Conservation (phyloP, 108 stramenopile genomes). For the Skeletonema menzelii region DNA sequence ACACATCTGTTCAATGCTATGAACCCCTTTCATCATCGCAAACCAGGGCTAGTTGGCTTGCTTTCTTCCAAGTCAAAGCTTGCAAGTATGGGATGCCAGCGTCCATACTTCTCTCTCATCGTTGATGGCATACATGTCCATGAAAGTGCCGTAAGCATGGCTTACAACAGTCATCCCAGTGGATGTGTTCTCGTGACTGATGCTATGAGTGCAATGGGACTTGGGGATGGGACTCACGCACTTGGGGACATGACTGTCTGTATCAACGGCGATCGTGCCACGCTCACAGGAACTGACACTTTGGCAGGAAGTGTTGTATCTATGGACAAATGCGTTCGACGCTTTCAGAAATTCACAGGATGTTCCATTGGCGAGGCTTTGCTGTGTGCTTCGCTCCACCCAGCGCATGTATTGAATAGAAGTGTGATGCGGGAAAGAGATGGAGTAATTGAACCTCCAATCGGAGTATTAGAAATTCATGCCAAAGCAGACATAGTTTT, state of each 20-base stretch:
- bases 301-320: slow-evolving; percentile 58
- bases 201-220: slow-evolving; percentile 65
- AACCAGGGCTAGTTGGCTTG: slow-evolving; percentile 62
- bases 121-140: slow-evolving; percentile 59
- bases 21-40: slow-evolving; percentile 62
- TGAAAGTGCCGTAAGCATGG: slow-evolving; percentile 49
- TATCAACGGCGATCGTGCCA: slow-evolving; percentile 39
- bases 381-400: slow-evolving; percentile 47
- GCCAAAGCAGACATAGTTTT: slow-evolving; percentile 34
- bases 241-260: slow-evolving; percentile 45
- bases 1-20: slow-evolving; percentile 72
- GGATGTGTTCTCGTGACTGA: slow-evolving; percentile 67
- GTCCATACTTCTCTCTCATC: slow-evolving; percentile 39
- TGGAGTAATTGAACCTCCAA: not conserved
- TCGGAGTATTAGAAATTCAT: slow-evolving; percentile 35
- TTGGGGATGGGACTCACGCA: slow-evolving; percentile 34
- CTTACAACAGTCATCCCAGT: slow-evolving; percentile 43
- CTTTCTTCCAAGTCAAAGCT: slow-evolving; percentile 24
- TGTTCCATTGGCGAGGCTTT: slow-evolving; percentile 49
- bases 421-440: slow-evolving; percentile 8
- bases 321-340: slow-evolving; percentile 54
- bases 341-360: slow-evolving; percentile 45
- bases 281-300: slow-evolving; percentile 47
- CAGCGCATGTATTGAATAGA: slow-evolving; percentile 49
- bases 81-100: not conserved